Conservation (phyloP, 2,329 filamentous ascomycete genomes). For the Colletotrichum noveboracense region DNA sequence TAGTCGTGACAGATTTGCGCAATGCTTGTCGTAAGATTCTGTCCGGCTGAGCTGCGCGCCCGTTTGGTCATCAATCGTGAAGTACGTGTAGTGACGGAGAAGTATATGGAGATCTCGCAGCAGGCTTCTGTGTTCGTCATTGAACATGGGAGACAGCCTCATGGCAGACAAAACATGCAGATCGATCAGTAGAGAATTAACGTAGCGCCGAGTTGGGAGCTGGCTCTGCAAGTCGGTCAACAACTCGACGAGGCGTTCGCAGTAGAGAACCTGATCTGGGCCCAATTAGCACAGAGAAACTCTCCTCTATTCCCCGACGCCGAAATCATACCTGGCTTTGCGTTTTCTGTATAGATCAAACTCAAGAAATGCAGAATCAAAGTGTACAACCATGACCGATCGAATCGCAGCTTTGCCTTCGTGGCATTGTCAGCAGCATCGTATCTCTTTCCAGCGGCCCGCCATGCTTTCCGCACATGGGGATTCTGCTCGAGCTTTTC, state of each 20-base stretch:
- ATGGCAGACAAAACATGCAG: slow-evolving; percentile 82
- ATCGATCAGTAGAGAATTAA: slow-evolving; percentile 87
- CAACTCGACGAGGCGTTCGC: slow-evolving; percentile 92
- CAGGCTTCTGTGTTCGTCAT: slow-evolving; percentile 74
- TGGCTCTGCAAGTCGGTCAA: slow-evolving; percentile 91
- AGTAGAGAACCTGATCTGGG: slow-evolving; percentile 76
- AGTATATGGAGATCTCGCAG: slow-evolving; percentile 81
- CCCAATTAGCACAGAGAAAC: slow-evolving; percentile 28
- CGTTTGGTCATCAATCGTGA: slow-evolving; percentile 90
- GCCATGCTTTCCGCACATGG: slow-evolving; percentile 89
- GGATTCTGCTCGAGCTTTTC: slow-evolving; percentile 72
- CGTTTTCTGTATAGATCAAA: slow-evolving; percentile 66
- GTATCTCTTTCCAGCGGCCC: slow-evolving; percentile 83
- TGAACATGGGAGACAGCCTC: slow-evolving; percentile 78
- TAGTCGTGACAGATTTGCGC: slow-evolving; percentile 75
- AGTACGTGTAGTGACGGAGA: slow-evolving; percentile 86
- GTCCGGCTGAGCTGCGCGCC: slow-evolving; percentile 75
- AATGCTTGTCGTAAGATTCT: slow-evolving; percentile 82
- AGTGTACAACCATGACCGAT: slow-evolving; percentile 91
- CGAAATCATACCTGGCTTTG: slow-evolving; percentile 47
- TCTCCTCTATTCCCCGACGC: background rate
- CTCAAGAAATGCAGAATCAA: slow-evolving; percentile 83
- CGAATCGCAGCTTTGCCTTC: slow-evolving; percentile 84
- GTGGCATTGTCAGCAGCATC: slow-evolving; percentile 82
- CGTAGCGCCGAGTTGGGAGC: slow-evolving; percentile 89